These are phyloP conservation scores for Brachypodium distachyon DNA, from an alignment of 202 grass and related monocot genomes.

Conservation along the genomic window DNA sequence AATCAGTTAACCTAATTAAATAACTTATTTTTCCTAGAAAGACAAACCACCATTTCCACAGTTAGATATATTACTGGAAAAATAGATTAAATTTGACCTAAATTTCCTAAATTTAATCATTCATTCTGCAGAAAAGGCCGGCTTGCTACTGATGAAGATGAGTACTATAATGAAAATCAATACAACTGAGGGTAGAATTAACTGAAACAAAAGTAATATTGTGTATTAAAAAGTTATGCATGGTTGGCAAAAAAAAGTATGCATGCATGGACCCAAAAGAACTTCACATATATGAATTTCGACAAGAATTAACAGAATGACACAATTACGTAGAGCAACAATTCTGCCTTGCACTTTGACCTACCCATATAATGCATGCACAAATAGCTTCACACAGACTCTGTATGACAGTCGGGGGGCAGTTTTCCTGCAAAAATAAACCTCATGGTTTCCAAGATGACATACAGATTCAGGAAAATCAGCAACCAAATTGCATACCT, in stretches of 20 bases:
- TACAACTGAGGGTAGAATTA: not conserved
- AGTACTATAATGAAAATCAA: not conserved
- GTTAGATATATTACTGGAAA: not conserved
- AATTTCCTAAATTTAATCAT: not conserved
- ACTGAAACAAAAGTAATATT: not conserved
- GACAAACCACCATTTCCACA: not conserved
- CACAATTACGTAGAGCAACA: not conserved
- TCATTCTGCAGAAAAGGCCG: not conserved
- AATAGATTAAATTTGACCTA: not conserved
- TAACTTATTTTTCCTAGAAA: not conserved
- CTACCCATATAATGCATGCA: slow-evolving; percentile 50
- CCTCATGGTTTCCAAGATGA: slow-evolving; percentile 9
- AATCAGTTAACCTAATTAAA: not conserved
- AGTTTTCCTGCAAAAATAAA: slow-evolving; percentile 43
- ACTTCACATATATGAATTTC: not conserved
- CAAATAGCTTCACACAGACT: slow-evolving; percentile 47
- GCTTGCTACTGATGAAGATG: not conserved
- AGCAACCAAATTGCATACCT: slow-evolving; percentile 27
- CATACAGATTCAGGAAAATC: not conserved
- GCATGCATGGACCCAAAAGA: not conserved
- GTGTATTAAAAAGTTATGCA: not conserved
- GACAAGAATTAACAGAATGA: not conserved
- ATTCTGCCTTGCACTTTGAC: slow-evolving; percentile 1
- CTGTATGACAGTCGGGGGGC: slow-evolving; percentile 31
- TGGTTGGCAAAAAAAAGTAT: no score